Conservation (phyloP, 495 filamentous ascomycete species). For the Podospora bellae-mahoneyi region DNA sequence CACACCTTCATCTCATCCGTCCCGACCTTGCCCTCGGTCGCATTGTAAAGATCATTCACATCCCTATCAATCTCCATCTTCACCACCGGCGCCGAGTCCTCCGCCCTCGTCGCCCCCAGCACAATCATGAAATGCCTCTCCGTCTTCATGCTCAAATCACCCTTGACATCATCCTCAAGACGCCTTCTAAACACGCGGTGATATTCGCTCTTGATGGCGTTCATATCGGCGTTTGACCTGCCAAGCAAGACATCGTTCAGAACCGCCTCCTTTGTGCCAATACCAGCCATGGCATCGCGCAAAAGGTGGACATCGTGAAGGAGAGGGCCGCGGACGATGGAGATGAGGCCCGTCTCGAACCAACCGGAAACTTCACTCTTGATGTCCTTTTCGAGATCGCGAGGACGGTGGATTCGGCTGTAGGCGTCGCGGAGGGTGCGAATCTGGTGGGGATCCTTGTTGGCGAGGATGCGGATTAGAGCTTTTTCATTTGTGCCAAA, state of each 20-base stretch:
- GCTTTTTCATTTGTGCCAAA: slow-evolving; percentile 81
- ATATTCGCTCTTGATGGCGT: slow-evolving; percentile 76
- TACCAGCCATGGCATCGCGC: slow-evolving; percentile 64
- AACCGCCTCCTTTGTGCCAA: slow-evolving; percentile 80
- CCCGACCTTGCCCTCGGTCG: slow-evolving; percentile 65
- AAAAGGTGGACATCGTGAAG: slow-evolving; percentile 63
- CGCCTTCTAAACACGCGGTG: slow-evolving; percentile 55
- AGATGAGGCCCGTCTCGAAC: slow-evolving; percentile 65
- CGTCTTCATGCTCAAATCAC: slow-evolving; percentile 81
- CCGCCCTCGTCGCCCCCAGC: slow-evolving; percentile 63
- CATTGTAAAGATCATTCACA: slow-evolving; percentile 65
- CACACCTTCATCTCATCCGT: slow-evolving; percentile 77
- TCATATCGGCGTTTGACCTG: slow-evolving; percentile 78
- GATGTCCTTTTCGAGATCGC: slow-evolving; percentile 69
- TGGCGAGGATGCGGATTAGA: slow-evolving; percentile 62
- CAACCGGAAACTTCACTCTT: slow-evolving; percentile 71
- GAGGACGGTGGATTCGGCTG: slow-evolving; percentile 53
- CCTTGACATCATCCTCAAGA: slow-evolving; percentile 66
- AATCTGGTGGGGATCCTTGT: slow-evolving; percentile 70
- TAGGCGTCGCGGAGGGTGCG: slow-evolving; percentile 65
- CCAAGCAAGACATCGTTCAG: slow-evolving; percentile 84
- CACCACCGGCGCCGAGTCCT: slow-evolving; percentile 69
- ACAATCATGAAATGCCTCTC: slow-evolving; percentile 75
- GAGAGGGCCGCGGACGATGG: slow-evolving; percentile 73
- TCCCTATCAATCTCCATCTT: slow-evolving; percentile 69